These are phyloP conservation scores for Rhynchosporium graminicola DNA, from an alignment of 2,329 filamentous ascomycete species.

Conservation along the genomic window DNA sequence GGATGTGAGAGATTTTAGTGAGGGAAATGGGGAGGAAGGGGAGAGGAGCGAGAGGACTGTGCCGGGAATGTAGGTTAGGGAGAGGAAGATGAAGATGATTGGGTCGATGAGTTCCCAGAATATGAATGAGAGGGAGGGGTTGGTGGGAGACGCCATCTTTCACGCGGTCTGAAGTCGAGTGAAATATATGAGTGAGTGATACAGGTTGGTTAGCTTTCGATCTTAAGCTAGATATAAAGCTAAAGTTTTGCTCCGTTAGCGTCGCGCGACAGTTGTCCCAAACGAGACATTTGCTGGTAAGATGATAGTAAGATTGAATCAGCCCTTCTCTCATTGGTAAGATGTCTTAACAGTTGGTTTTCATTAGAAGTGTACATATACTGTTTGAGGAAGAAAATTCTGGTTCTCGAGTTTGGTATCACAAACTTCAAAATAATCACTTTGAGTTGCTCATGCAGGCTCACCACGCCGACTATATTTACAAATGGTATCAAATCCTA, in stretches of 20 bases:
- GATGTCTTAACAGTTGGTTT: too few relatives aligned
- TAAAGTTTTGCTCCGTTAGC: not conserved
- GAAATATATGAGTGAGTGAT: not conserved
- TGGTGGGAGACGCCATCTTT: not conserved
- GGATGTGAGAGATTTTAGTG: constrained; percentile 43
- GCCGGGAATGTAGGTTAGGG: constrained; percentile 51
- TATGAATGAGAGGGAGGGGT: constrained; percentile 6
- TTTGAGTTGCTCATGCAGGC: not conserved
- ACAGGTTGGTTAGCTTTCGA: not conserved
- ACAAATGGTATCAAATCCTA: constrained; percentile 14
- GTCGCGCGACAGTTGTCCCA: constrained; percentile 2
- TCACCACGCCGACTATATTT: constrained; percentile 4
- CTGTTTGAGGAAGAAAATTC: too few relatives aligned
- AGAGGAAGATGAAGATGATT: constrained; percentile 54
- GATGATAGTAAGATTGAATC: too few relatives aligned
- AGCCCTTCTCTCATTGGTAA: too few relatives aligned
- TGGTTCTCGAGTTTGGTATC: not conserved
- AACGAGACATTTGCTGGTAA: too few relatives aligned
- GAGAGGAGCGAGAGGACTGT: constrained; percentile 50
- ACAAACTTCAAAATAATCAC: not conserved
- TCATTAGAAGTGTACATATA: too few relatives aligned
- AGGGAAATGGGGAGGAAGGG: constrained; percentile 36
- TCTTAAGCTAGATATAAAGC: not conserved
- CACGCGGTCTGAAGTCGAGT: not conserved
- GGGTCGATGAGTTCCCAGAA: constrained; percentile 43